These are phyloP conservation scores for Xerocomus subilludens DNA, from an alignment of 1,284 basidiomycete species.

Conservation along the genomic window DNA sequence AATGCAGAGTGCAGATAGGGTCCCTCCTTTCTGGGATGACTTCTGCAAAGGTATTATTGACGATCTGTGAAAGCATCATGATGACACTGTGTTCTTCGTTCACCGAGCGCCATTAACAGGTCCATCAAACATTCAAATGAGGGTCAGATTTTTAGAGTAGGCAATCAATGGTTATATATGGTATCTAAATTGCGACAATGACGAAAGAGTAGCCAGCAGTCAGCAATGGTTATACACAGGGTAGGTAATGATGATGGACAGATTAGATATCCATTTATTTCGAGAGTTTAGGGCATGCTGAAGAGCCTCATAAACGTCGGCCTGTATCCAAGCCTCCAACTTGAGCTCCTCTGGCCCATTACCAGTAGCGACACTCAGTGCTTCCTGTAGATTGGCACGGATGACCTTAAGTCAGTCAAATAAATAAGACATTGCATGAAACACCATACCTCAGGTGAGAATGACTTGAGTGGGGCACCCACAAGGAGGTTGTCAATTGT, in stretches of 20 bases:
- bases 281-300: constrained; percentile 86
- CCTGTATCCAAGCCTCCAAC: constrained; percentile 93
- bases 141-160: too few species aligned
- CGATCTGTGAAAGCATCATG: too few species aligned
- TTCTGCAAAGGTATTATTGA: too few species aligned
- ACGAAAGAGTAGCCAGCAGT: too few species aligned
- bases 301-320: constrained; percentile 95
- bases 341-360: constrained; percentile 94
- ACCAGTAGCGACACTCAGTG: constrained; percentile 83
- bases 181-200: constrained; percentile 32
- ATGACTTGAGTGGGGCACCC: constrained; percentile 92
- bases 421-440: constrained; percentile 1
- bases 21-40: too few species aligned
- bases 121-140: too few species aligned
- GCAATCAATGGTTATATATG: too few species aligned
- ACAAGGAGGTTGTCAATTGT: constrained; percentile 99
- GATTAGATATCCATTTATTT: constrained; percentile 66
- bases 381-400: constrained; percentile 90
- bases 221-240: too few species aligned
- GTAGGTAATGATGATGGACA: too few species aligned
- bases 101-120: too few species aligned
- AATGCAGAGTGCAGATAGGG: too few species aligned
- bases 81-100: too few species aligned
- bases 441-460: constrained; percentile 79
- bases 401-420: constrained; percentile 72